These are phyloP conservation scores for Zychaea mexicana DNA, from an alignment of 371 early-diverging fungal species.

Conservation along the genomic window DNA sequence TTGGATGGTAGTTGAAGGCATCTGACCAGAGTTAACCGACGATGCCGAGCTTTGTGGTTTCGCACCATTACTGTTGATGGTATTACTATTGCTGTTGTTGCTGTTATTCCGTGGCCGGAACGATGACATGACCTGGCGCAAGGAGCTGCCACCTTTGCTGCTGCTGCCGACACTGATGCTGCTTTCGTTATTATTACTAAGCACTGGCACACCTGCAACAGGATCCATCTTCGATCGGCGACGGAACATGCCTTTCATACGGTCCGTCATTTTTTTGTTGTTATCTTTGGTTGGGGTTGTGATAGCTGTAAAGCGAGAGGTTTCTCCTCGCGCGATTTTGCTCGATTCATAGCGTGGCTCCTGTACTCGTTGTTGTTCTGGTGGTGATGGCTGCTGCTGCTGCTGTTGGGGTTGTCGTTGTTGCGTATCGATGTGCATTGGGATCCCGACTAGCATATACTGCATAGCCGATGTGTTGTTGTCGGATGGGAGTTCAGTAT, in stretches of 20 bases:
- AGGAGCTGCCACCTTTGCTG: not conserved
- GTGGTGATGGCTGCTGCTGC: not conserved
- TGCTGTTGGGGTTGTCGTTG: not conserved
- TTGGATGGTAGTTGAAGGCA: not conserved
- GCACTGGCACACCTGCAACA: not conserved
- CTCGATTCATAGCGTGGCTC: not conserved
- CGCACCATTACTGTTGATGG: not conserved
- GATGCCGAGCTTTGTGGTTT: not conserved
- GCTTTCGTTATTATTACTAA: not conserved
- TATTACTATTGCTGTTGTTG: not conserved
- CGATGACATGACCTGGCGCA: not conserved
- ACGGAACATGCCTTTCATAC: constrained; percentile 6
- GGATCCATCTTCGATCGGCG: not conserved
- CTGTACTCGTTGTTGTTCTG: not conserved
- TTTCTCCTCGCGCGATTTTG: not conserved
- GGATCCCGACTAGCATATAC: constrained; percentile 6
- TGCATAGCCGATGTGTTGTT: not conserved
- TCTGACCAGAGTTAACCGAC: not conserved
- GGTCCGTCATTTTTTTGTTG: not conserved
- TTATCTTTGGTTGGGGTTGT: not conserved
- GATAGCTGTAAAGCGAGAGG: not conserved
- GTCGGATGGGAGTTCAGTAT: not conserved
- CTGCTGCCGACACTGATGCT: not conserved
- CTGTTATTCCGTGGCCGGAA: not conserved
- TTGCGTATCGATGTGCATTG: constrained; percentile 2